Percentiles rank a stretch among this genome's conserved stretches.
Conservation (phyloP, 768 basidiomycete species). For the Trametes elegans region DNA sequence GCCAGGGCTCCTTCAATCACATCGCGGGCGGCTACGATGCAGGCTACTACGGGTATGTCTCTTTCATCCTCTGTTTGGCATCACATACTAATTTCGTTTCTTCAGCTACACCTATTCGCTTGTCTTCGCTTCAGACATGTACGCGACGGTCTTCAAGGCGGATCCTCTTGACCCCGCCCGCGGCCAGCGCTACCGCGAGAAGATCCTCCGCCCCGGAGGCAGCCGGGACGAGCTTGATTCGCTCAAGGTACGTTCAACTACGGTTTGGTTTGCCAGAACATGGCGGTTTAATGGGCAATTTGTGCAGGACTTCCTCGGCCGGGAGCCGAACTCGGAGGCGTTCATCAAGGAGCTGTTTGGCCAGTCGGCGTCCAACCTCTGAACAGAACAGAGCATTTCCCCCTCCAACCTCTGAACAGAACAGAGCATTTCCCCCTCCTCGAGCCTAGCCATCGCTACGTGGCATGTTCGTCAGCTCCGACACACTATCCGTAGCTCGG, state of each 20-base stretch:
- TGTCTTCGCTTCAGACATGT: conserved; percentile 60
- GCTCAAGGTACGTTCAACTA: conserved; percentile 63
- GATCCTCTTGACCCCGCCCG: conserved; percentile 70
- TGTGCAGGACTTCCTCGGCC: conserved; percentile 81
- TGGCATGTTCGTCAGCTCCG: too few species aligned
- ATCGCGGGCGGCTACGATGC: conserved; percentile 73
- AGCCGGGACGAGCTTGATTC: conserved; percentile 79
- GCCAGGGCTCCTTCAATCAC: conserved; percentile 76
- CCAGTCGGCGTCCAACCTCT: background rate
- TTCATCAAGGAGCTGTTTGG: conserved; percentile 70
- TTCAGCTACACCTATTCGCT: conserved; percentile 64
- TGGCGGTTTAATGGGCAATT: too few species aligned
- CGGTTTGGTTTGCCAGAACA: too few species aligned
- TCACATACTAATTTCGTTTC: background rate
- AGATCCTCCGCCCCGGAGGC: conserved; percentile 72
- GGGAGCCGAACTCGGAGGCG: conserved; percentile 71
- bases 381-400: too few species aligned
- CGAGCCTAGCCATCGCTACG: too few species aligned
- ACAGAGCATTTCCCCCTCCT: too few species aligned
- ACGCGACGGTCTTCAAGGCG: conserved; percentile 73
- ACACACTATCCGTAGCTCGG: too few species aligned
- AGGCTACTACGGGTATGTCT: conserved; percentile 63
- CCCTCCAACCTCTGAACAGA: background rate
- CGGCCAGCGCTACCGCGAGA: conserved; percentile 69
- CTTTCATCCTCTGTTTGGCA: background rate